Evolutionary conservation across 169 alveolate genomes (phyloP).

Genomic region (Blepharisma undulans): DNA sequence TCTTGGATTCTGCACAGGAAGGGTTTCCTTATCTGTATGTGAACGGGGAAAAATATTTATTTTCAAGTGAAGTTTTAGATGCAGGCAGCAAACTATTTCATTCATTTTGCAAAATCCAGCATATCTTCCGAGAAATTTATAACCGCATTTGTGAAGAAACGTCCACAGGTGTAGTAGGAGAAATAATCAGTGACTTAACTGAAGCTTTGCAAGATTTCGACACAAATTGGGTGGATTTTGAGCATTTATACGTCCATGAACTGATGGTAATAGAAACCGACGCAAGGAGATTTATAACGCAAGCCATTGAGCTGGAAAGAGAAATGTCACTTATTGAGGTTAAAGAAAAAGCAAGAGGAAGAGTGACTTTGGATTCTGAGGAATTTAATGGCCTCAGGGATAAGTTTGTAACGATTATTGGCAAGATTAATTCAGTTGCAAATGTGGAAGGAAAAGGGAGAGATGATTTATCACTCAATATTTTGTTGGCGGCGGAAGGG

Average conservation of each 20-base stretch:
- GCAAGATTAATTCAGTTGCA: conserved; percentile 78
- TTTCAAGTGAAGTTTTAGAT: conserved; percentile 79
- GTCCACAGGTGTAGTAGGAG: background rate
- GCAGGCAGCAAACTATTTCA: conserved; percentile 64
- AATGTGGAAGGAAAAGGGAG: conserved; percentile 83
- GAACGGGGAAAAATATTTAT: conserved; percentile 82
- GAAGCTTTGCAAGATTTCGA: conserved; percentile 65
- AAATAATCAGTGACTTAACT: conserved; percentile 56
- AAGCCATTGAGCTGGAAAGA: conserved; percentile 74
- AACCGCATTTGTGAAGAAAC: conserved; percentile 51
- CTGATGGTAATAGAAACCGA: conserved; percentile 79
- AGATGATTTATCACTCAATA: conserved; percentile 76
- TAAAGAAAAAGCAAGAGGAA: conserved; percentile 69
- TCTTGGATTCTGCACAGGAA: conserved; percentile 81
- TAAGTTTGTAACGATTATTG: conserved; percentile 60
- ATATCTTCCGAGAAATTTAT: conserved; percentile 55
- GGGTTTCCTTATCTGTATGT: conserved; percentile 76
- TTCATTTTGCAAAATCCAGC: conserved; percentile 69
- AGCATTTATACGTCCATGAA: conserved; percentile 73
- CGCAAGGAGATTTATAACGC: conserved; percentile 70
- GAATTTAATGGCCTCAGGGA: conserved; percentile 48
- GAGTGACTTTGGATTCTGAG: conserved; percentile 56
- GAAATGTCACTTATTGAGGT: conserved; percentile 63
- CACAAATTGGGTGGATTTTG: conserved; percentile 71
- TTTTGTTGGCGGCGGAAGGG: conserved; percentile 72